phyloP scores from a whole-genome alignment of 73 alveolate species.

The Effrenium voratum region DNA sequence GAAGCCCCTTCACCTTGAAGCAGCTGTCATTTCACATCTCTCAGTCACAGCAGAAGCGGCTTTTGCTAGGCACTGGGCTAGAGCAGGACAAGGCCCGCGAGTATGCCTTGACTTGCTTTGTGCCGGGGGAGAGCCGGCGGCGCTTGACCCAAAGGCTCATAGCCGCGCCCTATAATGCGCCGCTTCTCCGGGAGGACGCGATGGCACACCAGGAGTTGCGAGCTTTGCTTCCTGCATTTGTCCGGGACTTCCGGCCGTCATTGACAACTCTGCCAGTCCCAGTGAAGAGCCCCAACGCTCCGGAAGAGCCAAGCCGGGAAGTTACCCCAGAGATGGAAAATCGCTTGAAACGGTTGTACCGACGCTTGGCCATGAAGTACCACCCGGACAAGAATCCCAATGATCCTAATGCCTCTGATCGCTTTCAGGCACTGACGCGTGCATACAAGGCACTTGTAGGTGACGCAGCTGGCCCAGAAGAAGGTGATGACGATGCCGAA shows the following conservation, averaged over 20 bases:
- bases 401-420: slow-evolving; percentile 73
- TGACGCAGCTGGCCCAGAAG: slow-evolving; percentile 84
- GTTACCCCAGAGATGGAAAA: slow-evolving; percentile 81
- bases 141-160: slow-evolving; percentile 57
- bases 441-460: slow-evolving; percentile 92
- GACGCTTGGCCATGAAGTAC: slow-evolving; percentile 82
- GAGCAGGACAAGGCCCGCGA: slow-evolving; percentile 93
- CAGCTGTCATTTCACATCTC: slow-evolving; percentile 88
- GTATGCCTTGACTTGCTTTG: slow-evolving; percentile 72
- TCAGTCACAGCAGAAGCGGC: slow-evolving; percentile 87
- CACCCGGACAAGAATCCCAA: slow-evolving; percentile 91
- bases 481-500: slow-evolving; percentile 77
- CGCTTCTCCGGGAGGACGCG: slow-evolving; percentile 75
- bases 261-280: slow-evolving; percentile 84
- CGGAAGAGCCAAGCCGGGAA: slow-evolving; percentile 28
- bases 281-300: background rate
- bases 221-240: slow-evolving; percentile 57
- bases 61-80: slow-evolving; percentile 57
- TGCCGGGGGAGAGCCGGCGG: slow-evolving; percentile 87
- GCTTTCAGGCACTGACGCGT: slow-evolving; percentile 66
- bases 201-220: slow-evolving; percentile 80
- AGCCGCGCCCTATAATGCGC: slow-evolving; percentile 91
- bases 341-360: slow-evolving; percentile 68
- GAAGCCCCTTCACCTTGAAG: slow-evolving; percentile 84
- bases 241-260: slow-evolving; percentile 66